phyloP scores from a whole-genome alignment of 2,329 filamentous ascomycete species.

The Tothia fuscella region DNA sequence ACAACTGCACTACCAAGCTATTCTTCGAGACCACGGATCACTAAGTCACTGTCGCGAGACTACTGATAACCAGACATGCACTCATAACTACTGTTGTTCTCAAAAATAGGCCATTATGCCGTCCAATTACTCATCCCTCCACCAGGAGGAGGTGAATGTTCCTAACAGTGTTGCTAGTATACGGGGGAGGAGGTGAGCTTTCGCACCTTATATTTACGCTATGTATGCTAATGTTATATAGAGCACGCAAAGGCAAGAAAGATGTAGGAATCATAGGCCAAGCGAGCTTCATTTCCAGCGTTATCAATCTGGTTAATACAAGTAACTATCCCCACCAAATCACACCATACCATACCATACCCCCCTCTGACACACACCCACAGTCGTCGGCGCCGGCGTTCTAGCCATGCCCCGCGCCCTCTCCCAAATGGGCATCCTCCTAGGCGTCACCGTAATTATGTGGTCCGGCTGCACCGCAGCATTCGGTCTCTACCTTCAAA shows the following conservation, averaged over 20 bases:
- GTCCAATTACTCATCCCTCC: background rate
- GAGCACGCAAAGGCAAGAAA: conserved; percentile 39
- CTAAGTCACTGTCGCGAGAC: too few relatives aligned
- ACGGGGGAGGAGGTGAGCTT: background rate
- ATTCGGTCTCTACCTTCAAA: conserved; percentile 90
- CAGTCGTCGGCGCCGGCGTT: conserved; percentile 86
- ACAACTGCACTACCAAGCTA: too few relatives aligned
- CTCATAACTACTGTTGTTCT: background rate
- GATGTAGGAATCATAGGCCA: conserved; percentile 57
- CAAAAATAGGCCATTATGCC: background rate
- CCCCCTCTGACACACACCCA: background rate
- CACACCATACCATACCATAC: background rate
- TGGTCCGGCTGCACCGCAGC: conserved; percentile 85
- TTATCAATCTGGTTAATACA: conserved; percentile 92
- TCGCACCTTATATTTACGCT: background rate
- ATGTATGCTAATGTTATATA: background rate
- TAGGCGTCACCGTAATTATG: conserved; percentile 72
- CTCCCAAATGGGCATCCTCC: conserved; percentile 85
- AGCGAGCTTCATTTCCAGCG: conserved; percentile 80
- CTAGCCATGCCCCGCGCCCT: conserved; percentile 93
- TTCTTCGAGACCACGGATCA: too few relatives aligned
- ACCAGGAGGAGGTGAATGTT: conserved; percentile 1
- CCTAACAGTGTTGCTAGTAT: background rate
- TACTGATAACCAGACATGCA: background rate
- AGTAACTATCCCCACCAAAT: conserved; percentile 42